Conservation (phyloP, 2,329 filamentous ascomycete species). For the Elsinoe batatas region DNA sequence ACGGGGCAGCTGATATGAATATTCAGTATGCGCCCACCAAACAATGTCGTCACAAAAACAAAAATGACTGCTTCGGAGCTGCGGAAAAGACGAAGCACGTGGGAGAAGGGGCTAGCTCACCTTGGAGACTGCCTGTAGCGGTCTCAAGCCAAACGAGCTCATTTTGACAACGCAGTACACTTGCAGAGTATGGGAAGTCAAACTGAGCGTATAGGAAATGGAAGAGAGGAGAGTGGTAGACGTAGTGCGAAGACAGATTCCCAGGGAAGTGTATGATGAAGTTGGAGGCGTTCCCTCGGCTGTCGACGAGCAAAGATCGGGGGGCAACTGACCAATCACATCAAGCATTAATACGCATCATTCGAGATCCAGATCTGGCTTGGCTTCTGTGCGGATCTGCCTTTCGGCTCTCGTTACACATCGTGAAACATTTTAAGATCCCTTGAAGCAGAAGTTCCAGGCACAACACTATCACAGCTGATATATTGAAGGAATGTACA, state of each 20-base stretch:
- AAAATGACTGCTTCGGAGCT: conserved; percentile 20
- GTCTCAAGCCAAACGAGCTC: conserved; percentile 29
- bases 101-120: conserved; percentile 17
- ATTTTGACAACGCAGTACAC: conserved; percentile 19
- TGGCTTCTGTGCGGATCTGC: conserved; percentile 2
- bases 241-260: background rate
- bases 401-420: background rate
- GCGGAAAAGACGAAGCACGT: background rate
- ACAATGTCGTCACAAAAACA: background rate
- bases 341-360: background rate
- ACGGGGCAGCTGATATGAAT: conserved; percentile 14
- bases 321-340: conserved; percentile 2
- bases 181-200: background rate
- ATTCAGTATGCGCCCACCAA: background rate
- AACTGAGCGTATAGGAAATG: background rate
- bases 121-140: conserved; percentile 24
- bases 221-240: background rate
- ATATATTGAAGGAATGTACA: too few relatives aligned
- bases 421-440: too few relatives aligned
- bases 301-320: conserved; percentile 6
- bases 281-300: conserved; percentile 8
- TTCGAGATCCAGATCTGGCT: conserved; percentile 10
- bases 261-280: conserved; percentile 12
- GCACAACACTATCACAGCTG: too few relatives aligned
- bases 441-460: too few relatives aligned